These are phyloP conservation scores for Mycosarcoma maydis DNA, from an alignment of 1,284 basidiomycete genomes.

Conservation along the genomic window DNA sequence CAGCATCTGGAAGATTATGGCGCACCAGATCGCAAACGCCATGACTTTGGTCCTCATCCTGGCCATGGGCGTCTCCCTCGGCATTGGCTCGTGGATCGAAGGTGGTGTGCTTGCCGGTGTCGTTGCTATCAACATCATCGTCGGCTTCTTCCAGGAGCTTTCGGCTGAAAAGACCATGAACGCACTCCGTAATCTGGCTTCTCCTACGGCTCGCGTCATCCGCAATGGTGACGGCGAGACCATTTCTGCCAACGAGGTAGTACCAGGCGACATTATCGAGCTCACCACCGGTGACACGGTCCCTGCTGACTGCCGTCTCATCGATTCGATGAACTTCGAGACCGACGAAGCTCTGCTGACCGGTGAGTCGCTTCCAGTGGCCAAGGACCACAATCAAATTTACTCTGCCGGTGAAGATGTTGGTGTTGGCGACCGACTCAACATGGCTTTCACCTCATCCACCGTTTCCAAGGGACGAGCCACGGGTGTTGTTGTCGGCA, in stretches of 20 bases:
- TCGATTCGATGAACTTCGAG: constrained; percentile 66
- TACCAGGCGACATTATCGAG: constrained; percentile 70
- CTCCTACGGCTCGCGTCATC: constrained; percentile 74
- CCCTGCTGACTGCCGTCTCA: constrained; percentile 62
- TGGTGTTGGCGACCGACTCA: constrained; percentile 72
- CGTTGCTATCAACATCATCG: constrained; percentile 70
- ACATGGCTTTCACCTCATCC: constrained; percentile 74
- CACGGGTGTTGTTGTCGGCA: constrained; percentile 73
- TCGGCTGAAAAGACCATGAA: constrained; percentile 74
- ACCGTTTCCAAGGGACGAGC: constrained; percentile 76
- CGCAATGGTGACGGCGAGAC: constrained; percentile 71
- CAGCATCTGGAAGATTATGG: constrained; percentile 52
- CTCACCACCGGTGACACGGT: constrained; percentile 63
- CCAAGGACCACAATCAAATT: constrained; percentile 69
- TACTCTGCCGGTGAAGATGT: constrained; percentile 51
- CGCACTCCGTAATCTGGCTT: constrained; percentile 72
- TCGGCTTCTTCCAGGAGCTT: constrained; percentile 73
- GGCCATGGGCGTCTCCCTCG: constrained; percentile 76
- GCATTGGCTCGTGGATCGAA: constrained; percentile 72
- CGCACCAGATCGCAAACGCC: constrained; percentile 65
- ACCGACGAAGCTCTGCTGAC: constrained; percentile 77
- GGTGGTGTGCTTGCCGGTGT: constrained; percentile 76
- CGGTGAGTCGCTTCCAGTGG: constrained; percentile 75
- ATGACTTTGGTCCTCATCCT: constrained; percentile 70
- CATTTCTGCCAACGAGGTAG: constrained; percentile 73